These are phyloP conservation scores for Xanthoconium purpureum DNA, from an alignment of 768 basidiomycete genomes.

Conservation along the genomic window DNA sequence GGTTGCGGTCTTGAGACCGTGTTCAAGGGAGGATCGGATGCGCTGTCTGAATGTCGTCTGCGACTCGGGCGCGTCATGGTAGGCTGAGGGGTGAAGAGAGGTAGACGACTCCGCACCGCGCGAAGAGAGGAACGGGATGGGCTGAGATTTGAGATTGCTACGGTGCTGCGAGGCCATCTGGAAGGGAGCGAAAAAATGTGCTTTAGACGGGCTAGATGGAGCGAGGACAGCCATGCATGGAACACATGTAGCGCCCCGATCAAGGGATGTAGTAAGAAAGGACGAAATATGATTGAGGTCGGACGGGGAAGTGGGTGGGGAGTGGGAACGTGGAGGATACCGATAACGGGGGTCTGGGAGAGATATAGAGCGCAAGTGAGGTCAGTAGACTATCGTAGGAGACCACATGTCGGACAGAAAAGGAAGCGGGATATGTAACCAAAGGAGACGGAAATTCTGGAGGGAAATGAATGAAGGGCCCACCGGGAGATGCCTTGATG, in stretches of 20 bases:
- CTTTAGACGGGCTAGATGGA: conserved; percentile 36
- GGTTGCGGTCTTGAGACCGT: conserved; percentile 62
- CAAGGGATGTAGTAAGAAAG: conserved; percentile 15
- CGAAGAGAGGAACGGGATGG: conserved; percentile 39
- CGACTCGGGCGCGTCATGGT: conserved; percentile 36
- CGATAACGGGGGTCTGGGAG: conserved; percentile 3
- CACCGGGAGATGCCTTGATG: conserved; percentile 21
- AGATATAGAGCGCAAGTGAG: conserved; percentile 14
- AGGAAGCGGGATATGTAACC: conserved; percentile 5
- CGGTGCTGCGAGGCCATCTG: conserved; percentile 45
- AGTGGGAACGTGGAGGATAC: conserved; percentile 22
- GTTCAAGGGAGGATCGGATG: conserved; percentile 63
- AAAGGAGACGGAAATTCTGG: conserved; percentile 12
- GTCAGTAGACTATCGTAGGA: conserved; percentile 15
- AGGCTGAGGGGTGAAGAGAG: conserved; percentile 26
- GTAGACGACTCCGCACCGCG: conserved; percentile 38
- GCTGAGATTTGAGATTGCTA: conserved; percentile 32
- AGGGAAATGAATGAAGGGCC: conserved; percentile 25
- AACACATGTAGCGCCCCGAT: conserved; percentile 31
- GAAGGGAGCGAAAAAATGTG: conserved; percentile 42
- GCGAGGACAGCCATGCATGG: conserved; percentile 47
- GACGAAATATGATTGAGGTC: conserved; percentile 7
- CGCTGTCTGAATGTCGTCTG: conserved; percentile 56
- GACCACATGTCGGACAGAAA: conserved; percentile 9
- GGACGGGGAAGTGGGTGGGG: conserved; percentile 5